A percentile compares a stretch with the other conserved stretches of the same genome.
Evolutionary conservation across 805 yeast genomes (phyloP).

Genomic region (Candida jianshihensis): DNA sequence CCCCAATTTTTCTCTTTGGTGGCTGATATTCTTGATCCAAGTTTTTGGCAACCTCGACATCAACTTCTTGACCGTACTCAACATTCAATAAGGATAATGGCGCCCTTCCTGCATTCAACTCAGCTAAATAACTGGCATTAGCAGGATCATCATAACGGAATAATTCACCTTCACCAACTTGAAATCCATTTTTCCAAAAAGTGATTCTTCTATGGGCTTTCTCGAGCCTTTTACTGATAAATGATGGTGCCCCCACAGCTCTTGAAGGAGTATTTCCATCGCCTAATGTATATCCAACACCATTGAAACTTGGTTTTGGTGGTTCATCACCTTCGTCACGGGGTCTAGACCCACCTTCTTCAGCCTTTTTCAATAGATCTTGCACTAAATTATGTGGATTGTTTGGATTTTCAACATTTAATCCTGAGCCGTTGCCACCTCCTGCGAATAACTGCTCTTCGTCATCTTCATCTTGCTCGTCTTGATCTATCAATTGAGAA

Average conservation of each 20-base stretch:
- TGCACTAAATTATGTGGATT: constrained; percentile 38
- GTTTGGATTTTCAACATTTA: constrained; percentile 71
- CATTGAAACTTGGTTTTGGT: constrained; percentile 27
- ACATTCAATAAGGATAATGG: constrained; percentile 81
- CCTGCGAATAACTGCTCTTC: constrained; percentile 60
- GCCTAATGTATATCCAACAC: constrained; percentile 37
- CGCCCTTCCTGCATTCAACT: constrained; percentile 84
- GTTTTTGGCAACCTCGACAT: constrained; percentile 76
- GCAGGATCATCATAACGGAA: constrained; percentile 87
- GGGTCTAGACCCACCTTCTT: constrained; percentile 46
- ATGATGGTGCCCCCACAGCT: constrained; percentile 28
- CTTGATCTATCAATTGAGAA: constrained; percentile 30
- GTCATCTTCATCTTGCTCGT: constrained; percentile 42
- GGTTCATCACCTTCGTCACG: constrained; percentile 30
- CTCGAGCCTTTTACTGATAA: constrained; percentile 26
- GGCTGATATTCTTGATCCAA: constrained; percentile 73
- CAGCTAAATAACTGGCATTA: constrained; percentile 71
- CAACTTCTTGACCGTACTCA: constrained; percentile 86
- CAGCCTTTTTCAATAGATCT: constrained; percentile 61
- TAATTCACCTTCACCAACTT: constrained; percentile 85
- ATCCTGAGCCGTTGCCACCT: constrained; percentile 65
- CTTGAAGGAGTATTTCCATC: constrained; percentile 26
- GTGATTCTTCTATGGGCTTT: constrained; percentile 77
- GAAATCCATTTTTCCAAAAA: constrained; percentile 95
- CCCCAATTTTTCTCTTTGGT: constrained; percentile 57